A percentile compares a stretch with the other conserved stretches of the same genome.
Evolutionary conservation across 805 yeast genomes (phyloP).

Genomic region (Sugiyamaella smithiae): DNA sequence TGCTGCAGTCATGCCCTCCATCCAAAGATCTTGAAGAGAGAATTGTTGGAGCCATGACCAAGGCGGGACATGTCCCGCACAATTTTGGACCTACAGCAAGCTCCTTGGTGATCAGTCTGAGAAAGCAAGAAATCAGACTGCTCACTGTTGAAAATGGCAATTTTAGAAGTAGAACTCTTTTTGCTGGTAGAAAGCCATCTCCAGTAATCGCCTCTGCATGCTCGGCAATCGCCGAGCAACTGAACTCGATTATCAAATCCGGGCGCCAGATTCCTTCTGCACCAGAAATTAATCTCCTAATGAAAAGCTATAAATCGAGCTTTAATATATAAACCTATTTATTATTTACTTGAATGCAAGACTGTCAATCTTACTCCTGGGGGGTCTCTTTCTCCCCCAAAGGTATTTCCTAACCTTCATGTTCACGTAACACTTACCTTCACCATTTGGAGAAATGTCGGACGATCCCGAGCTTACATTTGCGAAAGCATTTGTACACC

Average conservation of each 20-base stretch:
- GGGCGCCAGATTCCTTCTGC: background rate
- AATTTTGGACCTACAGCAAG: conserved; percentile 4
- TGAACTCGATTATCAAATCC: background rate
- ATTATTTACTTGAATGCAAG: too few relatives aligned
- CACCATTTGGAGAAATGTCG: too few relatives aligned
- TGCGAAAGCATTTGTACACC: conserved; percentile 18
- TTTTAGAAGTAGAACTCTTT: background rate
- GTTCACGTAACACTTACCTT: too few relatives aligned
- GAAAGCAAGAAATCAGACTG: conserved; percentile 16
- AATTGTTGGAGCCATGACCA: conserved; percentile 23
- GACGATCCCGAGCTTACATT: conserved; percentile 17
- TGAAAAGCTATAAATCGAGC: conserved; percentile 4
- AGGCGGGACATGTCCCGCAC: conserved; percentile 15
- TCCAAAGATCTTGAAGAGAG: conserved; percentile 23
- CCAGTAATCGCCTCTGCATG: background rate
- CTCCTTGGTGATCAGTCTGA: conserved; percentile 18
- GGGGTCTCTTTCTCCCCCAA: too few relatives aligned
- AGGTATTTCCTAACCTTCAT: too few relatives aligned
- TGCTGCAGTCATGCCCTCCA: conserved; percentile 26
- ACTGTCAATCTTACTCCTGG: too few relatives aligned
- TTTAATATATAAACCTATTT: conserved; percentile 7
- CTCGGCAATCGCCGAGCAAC: conserved; percentile 5
- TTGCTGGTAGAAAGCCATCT: conserved; percentile 4
- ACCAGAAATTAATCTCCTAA: conserved; percentile 2
- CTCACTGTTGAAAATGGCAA: background rate